Percentiles rank a stretch among this genome's conserved stretches.
These are phyloP conservation scores for Triticum monococcum DNA, from an alignment of 176 grass and related monocot species.

Conservation along the genomic window DNA sequence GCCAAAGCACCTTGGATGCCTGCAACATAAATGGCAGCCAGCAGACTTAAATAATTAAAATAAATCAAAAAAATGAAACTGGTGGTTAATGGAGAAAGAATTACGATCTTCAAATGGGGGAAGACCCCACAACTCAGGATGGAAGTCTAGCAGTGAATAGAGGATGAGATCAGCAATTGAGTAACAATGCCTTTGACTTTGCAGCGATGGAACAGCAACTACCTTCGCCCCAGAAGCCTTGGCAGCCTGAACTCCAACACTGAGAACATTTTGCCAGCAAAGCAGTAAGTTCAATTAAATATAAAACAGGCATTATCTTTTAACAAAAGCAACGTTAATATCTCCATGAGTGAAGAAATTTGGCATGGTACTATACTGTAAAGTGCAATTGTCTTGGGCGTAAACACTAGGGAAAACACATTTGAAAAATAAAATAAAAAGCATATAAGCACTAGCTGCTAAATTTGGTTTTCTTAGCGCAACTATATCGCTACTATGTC, in stretches of 20 bases:
- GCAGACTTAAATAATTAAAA: constrained; percentile 18
- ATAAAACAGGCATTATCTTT: background rate
- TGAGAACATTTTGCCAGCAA: constrained; percentile 29
- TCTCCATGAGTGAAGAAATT: background rate
- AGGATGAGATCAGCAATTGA: constrained; percentile 64
- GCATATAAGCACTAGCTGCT: background rate
- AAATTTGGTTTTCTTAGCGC: background rate
- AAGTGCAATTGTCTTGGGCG: background rate
- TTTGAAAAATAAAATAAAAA: background rate
- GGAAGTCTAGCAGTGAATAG: constrained; percentile 81
- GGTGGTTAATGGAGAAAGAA: constrained; percentile 21
- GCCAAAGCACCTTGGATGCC: constrained; percentile 60
- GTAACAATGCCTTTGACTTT: constrained; percentile 60
- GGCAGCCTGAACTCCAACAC: constrained; percentile 77
- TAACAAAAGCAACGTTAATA: background rate
- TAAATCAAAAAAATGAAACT: background rate
- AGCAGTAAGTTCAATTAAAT: constrained; percentile 30
- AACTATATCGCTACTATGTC: background rate
- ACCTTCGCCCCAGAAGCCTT: constrained; percentile 81
- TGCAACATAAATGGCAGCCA: constrained; percentile 29
- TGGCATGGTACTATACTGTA: background rate
- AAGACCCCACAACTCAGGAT: constrained; percentile 78
- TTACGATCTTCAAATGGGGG: constrained; percentile 87
- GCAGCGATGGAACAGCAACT: constrained; percentile 86
- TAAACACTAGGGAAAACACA: background rate